phyloP scores from a whole-genome alignment of 2,329 filamentous ascomycete genomes.

The Leptographium lundbergii region DNA sequence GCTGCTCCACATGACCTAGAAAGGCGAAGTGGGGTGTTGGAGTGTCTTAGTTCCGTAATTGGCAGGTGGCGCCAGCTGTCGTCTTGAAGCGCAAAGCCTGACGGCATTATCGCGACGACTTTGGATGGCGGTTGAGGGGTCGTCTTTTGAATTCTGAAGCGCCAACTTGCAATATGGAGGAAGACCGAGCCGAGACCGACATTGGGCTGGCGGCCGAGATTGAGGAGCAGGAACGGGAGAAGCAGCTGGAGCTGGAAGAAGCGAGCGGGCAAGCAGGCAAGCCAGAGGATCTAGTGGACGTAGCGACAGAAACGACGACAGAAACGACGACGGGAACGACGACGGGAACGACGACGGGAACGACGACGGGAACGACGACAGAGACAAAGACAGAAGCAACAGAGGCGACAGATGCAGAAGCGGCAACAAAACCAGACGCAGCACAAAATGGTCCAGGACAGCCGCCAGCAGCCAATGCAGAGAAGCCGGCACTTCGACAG shows the following conservation, averaged over 20 bases:
- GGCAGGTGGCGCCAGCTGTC: constrained; percentile 8
- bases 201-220: constrained; percentile 57
- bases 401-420: background rate
- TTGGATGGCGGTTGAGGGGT: background rate
- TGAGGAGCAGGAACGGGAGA: constrained; percentile 22
- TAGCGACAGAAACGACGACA: no score
- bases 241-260: constrained; percentile 20
- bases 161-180: constrained; percentile 46
- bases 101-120: background rate
- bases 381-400: no score
- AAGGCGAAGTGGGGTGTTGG: background rate
- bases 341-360: no score
- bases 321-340: no score
- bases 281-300: background rate
- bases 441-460: background rate
- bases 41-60: background rate
- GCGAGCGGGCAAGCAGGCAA: background rate
- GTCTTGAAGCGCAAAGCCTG: background rate
- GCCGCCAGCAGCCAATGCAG: background rate
- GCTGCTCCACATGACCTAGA: background rate
- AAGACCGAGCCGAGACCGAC: constrained; percentile 58
- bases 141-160: background rate
- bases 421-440: background rate
- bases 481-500: constrained; percentile 38
- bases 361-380: no score